Evolutionary conservation across 2,329 filamentous ascomycete species (phyloP), one percentile per base, ranked within the genome.

Genomic region (Chaetomiaceae sp.): DNA sequence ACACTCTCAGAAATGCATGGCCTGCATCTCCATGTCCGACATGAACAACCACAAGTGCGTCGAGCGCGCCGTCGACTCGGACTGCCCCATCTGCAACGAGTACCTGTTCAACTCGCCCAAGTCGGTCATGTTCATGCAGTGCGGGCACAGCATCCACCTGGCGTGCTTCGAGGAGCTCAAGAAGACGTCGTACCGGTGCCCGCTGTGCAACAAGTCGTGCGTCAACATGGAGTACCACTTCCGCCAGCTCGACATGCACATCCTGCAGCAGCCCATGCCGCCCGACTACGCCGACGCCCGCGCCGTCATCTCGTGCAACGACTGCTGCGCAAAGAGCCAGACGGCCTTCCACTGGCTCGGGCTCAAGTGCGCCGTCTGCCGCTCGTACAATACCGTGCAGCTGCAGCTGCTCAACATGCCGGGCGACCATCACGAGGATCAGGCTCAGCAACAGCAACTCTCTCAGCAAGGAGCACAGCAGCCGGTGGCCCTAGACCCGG

Each of bases 211-310:
- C 73, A 95, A 94, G 71, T 96, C 89, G 59, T 87, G 95, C n/a
- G 83, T 90, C 61, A 97, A 97, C 66, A 99, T 99, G 92, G 92
- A 96, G 66, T 82, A 89, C 34, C 88, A 95, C 63, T 99, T 97
- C 74, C 85, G 90, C 45, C 94, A 94, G 62, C 73, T 97, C 31
- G 92, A 96, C 64, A 82, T 91, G 48, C 86, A 90, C 46, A 96
- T 99, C 56, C 81, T 88, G 59, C 80, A 80, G 40, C 94, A 99
- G 67, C 94, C 94, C 1, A 97, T 99, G 91, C 94, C 94, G 0
- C 72, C 78, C 6, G 88, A 95, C 59, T 95, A 91, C 64, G 78
- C 75, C 56, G 83, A 90, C 63, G 91, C 89, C 5, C 84, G 84
- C 58, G 92, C 91, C 14, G 82, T 91, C 59, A 83, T 97, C 46